phyloP scores from a whole-genome alignment of 176 grass and related monocot species.

The Urochloa ruziziensis region DNA sequence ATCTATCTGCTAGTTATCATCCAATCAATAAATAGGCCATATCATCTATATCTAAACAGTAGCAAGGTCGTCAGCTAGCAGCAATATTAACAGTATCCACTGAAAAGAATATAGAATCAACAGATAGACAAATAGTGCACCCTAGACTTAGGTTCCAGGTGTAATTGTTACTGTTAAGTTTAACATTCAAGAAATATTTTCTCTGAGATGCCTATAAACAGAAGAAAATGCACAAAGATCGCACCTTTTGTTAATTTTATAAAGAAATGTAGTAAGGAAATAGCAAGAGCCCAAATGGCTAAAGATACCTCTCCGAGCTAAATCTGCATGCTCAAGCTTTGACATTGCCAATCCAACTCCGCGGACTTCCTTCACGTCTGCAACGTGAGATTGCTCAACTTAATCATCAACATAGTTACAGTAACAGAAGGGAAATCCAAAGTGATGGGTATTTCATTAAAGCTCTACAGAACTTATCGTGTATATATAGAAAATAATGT shows the following conservation, averaged over 20 bases:
- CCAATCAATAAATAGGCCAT: too few relatives aligned
- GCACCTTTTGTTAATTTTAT: background rate
- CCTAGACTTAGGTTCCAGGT: background rate
- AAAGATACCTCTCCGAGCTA: constrained; percentile 53
- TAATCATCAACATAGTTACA: constrained; percentile 25
- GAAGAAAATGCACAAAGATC: constrained; percentile 3
- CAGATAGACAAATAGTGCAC: background rate
- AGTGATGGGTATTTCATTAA: background rate
- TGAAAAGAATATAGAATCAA: background rate
- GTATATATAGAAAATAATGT: constrained; percentile 8
- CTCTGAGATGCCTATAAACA: background rate
- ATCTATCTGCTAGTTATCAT: too few relatives aligned
- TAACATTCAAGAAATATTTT: background rate
- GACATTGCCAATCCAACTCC: constrained; percentile 86
- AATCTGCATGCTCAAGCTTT: constrained; percentile 65
- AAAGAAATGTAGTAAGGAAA: background rate
- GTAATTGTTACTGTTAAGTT: background rate
- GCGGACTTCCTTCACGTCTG: constrained; percentile 95
- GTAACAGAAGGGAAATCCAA: background rate
- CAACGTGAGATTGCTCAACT: constrained; percentile 11
- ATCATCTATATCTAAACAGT: background rate
- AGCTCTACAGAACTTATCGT: background rate
- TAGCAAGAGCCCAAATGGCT: background rate
- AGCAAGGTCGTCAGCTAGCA: background rate
- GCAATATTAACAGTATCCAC: background rate